Evolutionary conservation across 2,329 filamentous ascomycete genomes (phyloP).

Genomic region (Teratosphaeria viscida): DNA sequence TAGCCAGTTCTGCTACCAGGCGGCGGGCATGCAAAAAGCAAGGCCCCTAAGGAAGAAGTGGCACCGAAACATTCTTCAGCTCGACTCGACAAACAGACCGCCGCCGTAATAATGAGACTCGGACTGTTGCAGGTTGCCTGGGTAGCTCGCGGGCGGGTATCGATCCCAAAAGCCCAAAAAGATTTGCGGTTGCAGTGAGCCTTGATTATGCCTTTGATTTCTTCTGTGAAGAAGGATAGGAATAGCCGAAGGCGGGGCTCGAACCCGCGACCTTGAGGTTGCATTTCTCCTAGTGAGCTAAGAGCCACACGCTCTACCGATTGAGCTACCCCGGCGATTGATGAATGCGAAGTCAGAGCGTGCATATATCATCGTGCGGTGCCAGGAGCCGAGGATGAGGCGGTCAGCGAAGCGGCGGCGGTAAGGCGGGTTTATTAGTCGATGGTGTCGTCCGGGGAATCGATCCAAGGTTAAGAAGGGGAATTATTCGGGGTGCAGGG

Average conservation of each 20-base stretch:
- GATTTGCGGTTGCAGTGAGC: neutral
- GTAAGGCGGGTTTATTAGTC: neutral
- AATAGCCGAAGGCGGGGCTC: neutral
- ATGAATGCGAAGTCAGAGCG: neutral
- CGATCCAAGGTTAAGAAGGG: neutral
- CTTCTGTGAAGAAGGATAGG: neutral
- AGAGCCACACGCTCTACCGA: conserved; percentile 26
- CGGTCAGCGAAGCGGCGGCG: neutral
- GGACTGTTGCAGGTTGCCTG: no score
- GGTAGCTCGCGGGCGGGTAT: neutral
- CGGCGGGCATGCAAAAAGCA: no score
- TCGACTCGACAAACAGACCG: no score
- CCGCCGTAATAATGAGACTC: no score
- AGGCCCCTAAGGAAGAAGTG: no score
- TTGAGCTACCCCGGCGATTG: conserved; percentile 39
- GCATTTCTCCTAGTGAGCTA: conserved; percentile 3
- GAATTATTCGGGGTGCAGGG: neutral
- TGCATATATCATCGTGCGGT: neutral
- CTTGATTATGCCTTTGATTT: neutral
- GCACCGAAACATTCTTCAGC: no score
- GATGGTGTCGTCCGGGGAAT: neutral
- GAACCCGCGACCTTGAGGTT: conserved; percentile 17
- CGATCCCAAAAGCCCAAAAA: neutral
- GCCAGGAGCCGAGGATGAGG: neutral
- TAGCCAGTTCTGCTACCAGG: no score